These are phyloP conservation scores for Scytalidium lignicola DNA, from an alignment of 2,329 filamentous ascomycete genomes.

Conservation along the genomic window DNA sequence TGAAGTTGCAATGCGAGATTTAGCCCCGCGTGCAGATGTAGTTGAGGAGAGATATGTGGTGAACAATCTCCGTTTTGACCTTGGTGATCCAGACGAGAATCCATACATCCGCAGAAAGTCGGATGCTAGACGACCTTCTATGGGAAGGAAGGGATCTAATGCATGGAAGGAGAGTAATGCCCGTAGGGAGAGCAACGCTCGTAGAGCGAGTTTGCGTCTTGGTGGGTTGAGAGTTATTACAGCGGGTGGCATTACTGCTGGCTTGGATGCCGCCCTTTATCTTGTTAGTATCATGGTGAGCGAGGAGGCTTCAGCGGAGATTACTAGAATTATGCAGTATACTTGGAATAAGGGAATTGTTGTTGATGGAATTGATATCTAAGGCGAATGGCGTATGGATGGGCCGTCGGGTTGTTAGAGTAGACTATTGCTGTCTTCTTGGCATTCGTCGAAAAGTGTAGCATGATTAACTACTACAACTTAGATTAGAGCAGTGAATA, in stretches of 20 bases:
- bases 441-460: background rate
- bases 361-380: conserved; percentile 81
- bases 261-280: conserved; percentile 80
- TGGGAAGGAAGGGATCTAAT: conserved; percentile 75
- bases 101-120: conserved; percentile 76
- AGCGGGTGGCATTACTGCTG: conserved; percentile 70
- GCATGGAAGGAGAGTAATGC: conserved; percentile 70
- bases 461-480: background rate
- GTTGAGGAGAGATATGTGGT: conserved; percentile 83
- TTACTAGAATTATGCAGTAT: conserved; percentile 72
- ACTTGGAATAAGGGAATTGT: conserved; percentile 82
- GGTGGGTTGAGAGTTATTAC: conserved; percentile 70
- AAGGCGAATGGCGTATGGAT: conserved; percentile 24
- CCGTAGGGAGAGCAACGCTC: conserved; percentile 74
- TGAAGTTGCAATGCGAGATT: conserved; percentile 62
- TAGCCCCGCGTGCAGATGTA: conserved; percentile 74
- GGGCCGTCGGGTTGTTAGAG: background rate
- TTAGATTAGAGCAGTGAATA: background rate
- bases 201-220: conserved; percentile 59
- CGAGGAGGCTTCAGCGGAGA: conserved; percentile 69
- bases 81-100: conserved; percentile 74
- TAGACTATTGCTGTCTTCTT: background rate
- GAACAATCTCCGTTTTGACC: conserved; percentile 84
- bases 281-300: conserved; percentile 78
- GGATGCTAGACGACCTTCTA: conserved; percentile 57